phyloP scores from a whole-genome alignment of 2,329 filamentous ascomycete genomes.

The Aureobasidium sp. region DNA sequence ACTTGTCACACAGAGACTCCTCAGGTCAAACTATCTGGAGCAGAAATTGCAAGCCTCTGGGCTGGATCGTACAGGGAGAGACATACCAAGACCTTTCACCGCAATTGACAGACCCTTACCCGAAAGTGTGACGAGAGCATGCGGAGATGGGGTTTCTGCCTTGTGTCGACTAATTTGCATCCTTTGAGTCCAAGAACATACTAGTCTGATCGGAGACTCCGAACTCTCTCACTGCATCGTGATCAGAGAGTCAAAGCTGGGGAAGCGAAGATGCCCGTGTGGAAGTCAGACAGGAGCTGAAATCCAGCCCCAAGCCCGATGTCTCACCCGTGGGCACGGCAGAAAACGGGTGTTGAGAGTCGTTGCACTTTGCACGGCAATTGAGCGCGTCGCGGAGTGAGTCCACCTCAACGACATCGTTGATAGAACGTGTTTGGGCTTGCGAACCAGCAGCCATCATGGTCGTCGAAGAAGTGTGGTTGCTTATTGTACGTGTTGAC shows the following conservation, averaged over 20 bases:
- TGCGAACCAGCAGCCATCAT: too few species aligned
- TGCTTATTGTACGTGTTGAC: not conserved
- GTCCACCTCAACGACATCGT: not conserved
- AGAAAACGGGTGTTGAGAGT: not conserved
- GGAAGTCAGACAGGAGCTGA: not conserved
- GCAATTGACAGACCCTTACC: not conserved
- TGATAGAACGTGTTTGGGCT: not conserved
- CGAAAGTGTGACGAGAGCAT: not conserved
- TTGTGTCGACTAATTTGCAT: not conserved
- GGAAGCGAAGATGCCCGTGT: not conserved
- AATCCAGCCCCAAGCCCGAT: not conserved
- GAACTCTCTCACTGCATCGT: not conserved
- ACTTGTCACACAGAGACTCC: not conserved
- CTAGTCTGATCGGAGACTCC: not conserved
- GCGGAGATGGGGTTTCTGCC: not conserved
- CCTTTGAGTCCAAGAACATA: not conserved
- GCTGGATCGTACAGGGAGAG: not conserved
- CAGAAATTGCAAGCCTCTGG: too few species aligned
- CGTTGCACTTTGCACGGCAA: not conserved
- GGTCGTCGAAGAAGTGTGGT: not conserved
- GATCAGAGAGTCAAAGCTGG: not conserved
- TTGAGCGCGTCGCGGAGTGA: not conserved
- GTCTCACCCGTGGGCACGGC: not conserved
- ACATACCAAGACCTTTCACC: not conserved
- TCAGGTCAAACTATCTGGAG: not conserved